Conservation (phyloP, 1,284 basidiomycete genomes). For the Cryptococcus sp. region DNA sequence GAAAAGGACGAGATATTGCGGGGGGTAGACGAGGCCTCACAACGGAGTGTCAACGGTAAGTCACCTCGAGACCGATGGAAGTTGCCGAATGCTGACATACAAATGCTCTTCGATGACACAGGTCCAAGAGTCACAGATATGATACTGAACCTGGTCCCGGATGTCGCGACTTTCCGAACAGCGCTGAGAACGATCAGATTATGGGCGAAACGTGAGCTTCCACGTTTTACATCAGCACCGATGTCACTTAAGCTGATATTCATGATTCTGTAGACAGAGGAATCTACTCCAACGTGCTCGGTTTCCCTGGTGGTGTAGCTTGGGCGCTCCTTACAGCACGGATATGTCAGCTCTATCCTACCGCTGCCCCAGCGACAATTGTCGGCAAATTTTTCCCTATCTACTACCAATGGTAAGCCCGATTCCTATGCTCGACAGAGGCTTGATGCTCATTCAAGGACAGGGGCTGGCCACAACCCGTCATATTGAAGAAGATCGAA, state of each 20-base stretch:
- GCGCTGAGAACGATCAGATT: slow-evolving; percentile 94
- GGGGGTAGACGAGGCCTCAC: slow-evolving; percentile 91
- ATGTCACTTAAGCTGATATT: background rate
- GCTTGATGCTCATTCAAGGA: slow-evolving; percentile 10
- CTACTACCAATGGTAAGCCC: slow-evolving; percentile 85
- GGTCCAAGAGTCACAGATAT: slow-evolving; percentile 96
- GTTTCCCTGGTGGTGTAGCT: slow-evolving; percentile 96
- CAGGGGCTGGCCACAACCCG: slow-evolving; percentile 97
- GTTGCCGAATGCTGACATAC: background rate
- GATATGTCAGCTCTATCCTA: slow-evolving; percentile 98
- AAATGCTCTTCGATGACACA: slow-evolving; percentile 49
- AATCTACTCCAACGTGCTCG: slow-evolving; percentile 97
- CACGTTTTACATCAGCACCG: background rate
- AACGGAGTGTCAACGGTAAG: slow-evolving; percentile 88
- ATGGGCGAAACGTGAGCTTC: slow-evolving; percentile 91
- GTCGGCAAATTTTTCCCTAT: slow-evolving; percentile 97
- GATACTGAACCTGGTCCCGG: slow-evolving; percentile 91
- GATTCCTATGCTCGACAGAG: background rate
- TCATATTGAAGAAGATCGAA: slow-evolving; percentile 93
- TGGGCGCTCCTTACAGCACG: slow-evolving; percentile 98
- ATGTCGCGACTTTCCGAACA: slow-evolving; percentile 91
- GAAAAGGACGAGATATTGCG: slow-evolving; percentile 88
- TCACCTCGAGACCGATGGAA: slow-evolving; percentile 10
- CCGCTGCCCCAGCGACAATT: slow-evolving; percentile 89
- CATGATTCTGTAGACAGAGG: slow-evolving; percentile 67